Conservation (phyloP, 495 filamentous ascomycete genomes). For the Aspergillus olivimuriae region DNA sequence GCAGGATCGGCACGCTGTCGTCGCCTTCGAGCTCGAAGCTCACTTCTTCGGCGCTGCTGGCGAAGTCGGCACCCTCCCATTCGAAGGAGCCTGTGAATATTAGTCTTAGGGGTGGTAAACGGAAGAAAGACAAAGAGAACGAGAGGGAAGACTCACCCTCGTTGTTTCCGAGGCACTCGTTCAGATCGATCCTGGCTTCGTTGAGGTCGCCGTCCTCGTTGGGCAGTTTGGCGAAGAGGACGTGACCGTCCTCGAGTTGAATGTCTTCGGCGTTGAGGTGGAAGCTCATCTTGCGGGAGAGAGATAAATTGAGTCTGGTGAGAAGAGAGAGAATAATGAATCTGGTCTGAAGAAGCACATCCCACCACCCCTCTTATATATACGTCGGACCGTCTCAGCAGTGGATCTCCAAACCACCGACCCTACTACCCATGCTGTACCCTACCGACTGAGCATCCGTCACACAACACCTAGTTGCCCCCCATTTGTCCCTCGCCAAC, state of each 20-base stretch:
- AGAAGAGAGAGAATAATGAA: too few species aligned
- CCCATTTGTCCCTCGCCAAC: too few species aligned
- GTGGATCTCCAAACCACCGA: too few species aligned
- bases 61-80: slow-evolving; percentile 40
- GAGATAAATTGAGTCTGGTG: too few species aligned
- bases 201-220: slow-evolving; percentile 22
- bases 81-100: slow-evolving; percentile 32
- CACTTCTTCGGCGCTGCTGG: slow-evolving; percentile 30
- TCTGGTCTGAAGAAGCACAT: too few species aligned
- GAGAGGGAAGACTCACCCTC: slow-evolving; percentile 25
- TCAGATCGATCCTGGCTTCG: slow-evolving; percentile 34
- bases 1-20: slow-evolving; percentile 31
- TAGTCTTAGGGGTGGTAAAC: background rate
- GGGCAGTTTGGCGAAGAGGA: slow-evolving; percentile 29
- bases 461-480: too few species aligned
- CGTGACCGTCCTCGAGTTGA: slow-evolving; percentile 35
- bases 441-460: too few species aligned
- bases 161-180: slow-evolving; percentile 37
- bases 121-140: too few species aligned
- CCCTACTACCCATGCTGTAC: too few species aligned
- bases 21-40: slow-evolving; percentile 35
- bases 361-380: too few species aligned
- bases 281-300: slow-evolving; percentile 35
- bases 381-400: too few species aligned
- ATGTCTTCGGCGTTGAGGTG: slow-evolving; percentile 30